Conservation (phyloP, 495 filamentous ascomycete genomes). For the Annulohypoxylon maeteangense region DNA sequence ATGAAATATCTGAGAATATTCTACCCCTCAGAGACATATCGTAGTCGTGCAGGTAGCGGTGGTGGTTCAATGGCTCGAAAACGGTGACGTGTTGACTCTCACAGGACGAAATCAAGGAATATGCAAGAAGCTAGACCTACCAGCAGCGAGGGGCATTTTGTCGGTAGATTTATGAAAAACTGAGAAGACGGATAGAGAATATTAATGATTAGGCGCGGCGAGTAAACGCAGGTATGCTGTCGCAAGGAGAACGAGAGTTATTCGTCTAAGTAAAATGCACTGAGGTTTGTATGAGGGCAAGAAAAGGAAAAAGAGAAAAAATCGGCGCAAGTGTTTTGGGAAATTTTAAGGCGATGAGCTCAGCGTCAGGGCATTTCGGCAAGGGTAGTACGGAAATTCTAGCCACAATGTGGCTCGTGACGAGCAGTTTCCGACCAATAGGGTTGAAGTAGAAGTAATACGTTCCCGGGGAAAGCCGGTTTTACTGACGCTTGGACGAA, state of each 20-base stretch:
- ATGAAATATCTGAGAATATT: conserved; percentile 30
- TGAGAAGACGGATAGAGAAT: conserved; percentile 13
- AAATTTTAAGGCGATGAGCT: conserved; percentile 49
- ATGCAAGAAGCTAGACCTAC: conserved; percentile 50
- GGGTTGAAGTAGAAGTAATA: conserved; percentile 40
- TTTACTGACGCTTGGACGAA: conserved; percentile 13
- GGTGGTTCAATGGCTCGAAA: conserved; percentile 45
- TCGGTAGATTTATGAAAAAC: conserved; percentile 33
- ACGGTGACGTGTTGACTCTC: conserved; percentile 23
- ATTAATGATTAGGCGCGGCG: conserved; percentile 32
- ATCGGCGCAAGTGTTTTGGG: conserved; percentile 54
- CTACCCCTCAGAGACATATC: conserved; percentile 22
- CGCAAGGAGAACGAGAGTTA: conserved; percentile 53
- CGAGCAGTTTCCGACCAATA: conserved; percentile 32
- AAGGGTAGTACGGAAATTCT: conserved; percentile 33
- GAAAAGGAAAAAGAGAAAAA: conserved; percentile 44
- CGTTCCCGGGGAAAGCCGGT: conserved; percentile 46
- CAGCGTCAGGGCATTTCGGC: conserved; percentile 35
- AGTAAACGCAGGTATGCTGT: conserved; percentile 38
- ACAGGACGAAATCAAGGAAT: conserved; percentile 22
- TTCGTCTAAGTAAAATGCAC: conserved; percentile 58
- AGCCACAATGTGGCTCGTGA: conserved; percentile 44
- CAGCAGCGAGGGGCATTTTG: conserved; percentile 58
- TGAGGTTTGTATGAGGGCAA: conserved; percentile 32
- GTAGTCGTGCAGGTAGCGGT: conserved; percentile 26